Conservation (phyloP, 768 basidiomycete species). For the Lenzites betulinus region DNA sequence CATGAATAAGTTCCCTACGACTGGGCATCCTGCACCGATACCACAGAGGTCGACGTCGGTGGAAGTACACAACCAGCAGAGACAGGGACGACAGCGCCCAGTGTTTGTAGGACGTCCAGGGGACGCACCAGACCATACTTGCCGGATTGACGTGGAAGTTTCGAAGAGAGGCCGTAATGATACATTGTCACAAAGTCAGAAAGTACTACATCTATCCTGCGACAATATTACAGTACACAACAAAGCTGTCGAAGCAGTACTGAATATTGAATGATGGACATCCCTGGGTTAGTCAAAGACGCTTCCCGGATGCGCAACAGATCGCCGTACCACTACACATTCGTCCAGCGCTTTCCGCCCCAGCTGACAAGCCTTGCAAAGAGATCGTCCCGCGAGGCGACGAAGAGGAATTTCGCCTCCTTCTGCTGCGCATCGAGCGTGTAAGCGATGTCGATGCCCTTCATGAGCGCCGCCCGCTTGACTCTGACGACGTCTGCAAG, state of each 20-base stretch:
- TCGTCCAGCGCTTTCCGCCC: slow-evolving; percentile 52
- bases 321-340: neutral
- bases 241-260: no score
- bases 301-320: neutral
- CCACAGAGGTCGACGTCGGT: no score
- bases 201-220: neutral
- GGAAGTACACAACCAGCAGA: no score
- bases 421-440: slow-evolving; percentile 36
- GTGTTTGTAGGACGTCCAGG: no score
- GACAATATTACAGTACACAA: neutral
- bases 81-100: no score
- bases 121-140: no score
- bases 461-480: slow-evolving; percentile 56
- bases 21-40: no score
- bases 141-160: no score
- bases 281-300: neutral
- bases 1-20: no score
- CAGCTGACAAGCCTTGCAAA: slow-evolving; percentile 63
- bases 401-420: slow-evolving; percentile 60
- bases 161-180: slow-evolving; percentile 1
- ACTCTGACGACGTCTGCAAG: slow-evolving; percentile 52
- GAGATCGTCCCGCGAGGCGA: slow-evolving; percentile 63
- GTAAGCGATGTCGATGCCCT: slow-evolving; percentile 55
- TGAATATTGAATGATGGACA: neutral
- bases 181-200: neutral